phyloP scores from a whole-genome alignment of 768 basidiomycete genomes.

The Trametes meyenii region DNA sequence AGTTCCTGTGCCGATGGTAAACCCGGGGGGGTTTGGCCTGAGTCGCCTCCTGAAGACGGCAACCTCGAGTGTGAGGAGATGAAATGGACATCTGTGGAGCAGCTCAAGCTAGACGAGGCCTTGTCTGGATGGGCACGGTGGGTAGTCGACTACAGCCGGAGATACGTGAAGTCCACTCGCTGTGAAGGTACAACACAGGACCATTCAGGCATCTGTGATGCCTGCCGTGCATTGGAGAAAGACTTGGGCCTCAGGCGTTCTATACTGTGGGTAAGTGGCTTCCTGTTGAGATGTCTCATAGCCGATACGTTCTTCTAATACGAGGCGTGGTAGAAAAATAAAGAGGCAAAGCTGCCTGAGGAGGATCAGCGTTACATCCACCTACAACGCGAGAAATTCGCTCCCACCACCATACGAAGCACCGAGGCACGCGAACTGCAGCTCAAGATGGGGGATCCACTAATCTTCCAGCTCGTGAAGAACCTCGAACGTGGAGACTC shows the following conservation, averaged over 20 bases:
- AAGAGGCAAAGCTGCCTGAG: constrained; percentile 1
- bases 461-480: constrained; percentile 20
- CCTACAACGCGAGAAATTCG: constrained; percentile 4
- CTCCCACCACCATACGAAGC: background rate
- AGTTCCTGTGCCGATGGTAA: too few species aligned
- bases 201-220: background rate
- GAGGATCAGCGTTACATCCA: constrained; percentile 9
- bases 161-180: background rate
- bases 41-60: background rate
- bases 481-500: constrained; percentile 11
- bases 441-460: constrained; percentile 18
- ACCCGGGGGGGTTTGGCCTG: too few species aligned
- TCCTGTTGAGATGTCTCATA: too few species aligned
- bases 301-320: background rate
- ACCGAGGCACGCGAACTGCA: constrained; percentile 19
- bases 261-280: background rate
- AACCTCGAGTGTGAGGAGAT: background rate
- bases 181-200: constrained; percentile 1
- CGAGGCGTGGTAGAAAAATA: background rate
- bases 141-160: background rate
- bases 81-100: background rate
- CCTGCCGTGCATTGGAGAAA: background rate
- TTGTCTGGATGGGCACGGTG: constrained; percentile 5
- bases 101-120: background rate
- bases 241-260: background rate